Base-by-base conservation (phyloP, 2,329 filamentous ascomycete genomes). In the Talaromyces marneffei region DNA sequence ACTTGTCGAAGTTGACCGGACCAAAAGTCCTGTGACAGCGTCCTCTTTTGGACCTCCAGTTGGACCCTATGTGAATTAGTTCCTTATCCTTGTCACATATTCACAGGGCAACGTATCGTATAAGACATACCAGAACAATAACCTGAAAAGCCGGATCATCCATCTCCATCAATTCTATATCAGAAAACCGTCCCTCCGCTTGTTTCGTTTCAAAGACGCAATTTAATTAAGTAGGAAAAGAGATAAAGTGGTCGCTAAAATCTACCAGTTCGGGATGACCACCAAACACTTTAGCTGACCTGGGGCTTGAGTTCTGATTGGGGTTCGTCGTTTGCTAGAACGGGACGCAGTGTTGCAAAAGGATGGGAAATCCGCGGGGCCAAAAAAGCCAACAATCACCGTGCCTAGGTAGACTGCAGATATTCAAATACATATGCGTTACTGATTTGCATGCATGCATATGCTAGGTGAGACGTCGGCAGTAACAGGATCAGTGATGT, bases 21-120 rank as follows among this genome's bases (percentile, higher is more conserved):
- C 90, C 20, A 99, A 84, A 62, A 97, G 86, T 2, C 92, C 91
- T 0, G 93, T 97, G 25, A 91, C 89, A 73, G 92, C 94, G 74
- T 91, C 87, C 81, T 99, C 94, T 69, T 85, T 84, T 33, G 94
- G 94, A 57, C 94, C 94, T 62, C 94, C 94, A 56, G 91, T 91
- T 50, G 91, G 86, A 65, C 94, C 94, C 92, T 65, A 62, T 57
- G 7, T 9, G 46, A 12, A n/a, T 58, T 31, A 55, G 37, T 59
- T 18, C 27, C 40, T 25, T 10, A n/a, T 6, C 2, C 12, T 65
- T 62, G 39, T 60, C 55, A 31, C n/a, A 20, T 42, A 39, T 58
- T 20, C 8, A 25, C 29, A 31, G 29, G 29, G 29, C 9, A 4
- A 31, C 4, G 29, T 9, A 31, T 31, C 39, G 58, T 61, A 60